Evolutionary conservation across 176 grass and related monocot species (phyloP).

Genomic region (Oropetium thomaeum): DNA sequence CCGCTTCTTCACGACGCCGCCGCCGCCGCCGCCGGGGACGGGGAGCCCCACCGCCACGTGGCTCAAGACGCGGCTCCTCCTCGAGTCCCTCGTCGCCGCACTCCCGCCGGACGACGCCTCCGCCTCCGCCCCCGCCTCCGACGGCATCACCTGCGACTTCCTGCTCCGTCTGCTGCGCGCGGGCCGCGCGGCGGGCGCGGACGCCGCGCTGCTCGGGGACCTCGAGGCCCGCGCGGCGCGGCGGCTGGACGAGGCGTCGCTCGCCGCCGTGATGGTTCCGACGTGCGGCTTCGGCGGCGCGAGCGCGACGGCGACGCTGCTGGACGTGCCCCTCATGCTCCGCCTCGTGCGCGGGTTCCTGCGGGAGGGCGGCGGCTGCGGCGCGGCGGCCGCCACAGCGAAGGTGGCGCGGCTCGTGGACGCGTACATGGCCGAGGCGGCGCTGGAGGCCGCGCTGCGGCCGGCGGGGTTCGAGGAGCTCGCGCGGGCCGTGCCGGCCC

Average conservation of each 20-base stretch:
- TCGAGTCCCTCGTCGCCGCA: slow-evolving; percentile 74
- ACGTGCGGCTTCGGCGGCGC: slow-evolving; percentile 41
- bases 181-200: slow-evolving; percentile 70
- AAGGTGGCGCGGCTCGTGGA: slow-evolving; percentile 81
- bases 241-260: slow-evolving; percentile 66
- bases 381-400: slow-evolving; percentile 47
- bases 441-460: slow-evolving; percentile 60
- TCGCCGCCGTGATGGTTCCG: slow-evolving; percentile 81
- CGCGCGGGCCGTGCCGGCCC: slow-evolving; percentile 53
- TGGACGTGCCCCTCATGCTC: slow-evolving; percentile 70
- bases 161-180: slow-evolving; percentile 62
- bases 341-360: slow-evolving; percentile 60
- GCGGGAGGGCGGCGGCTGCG: slow-evolving; percentile 24
- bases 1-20: slow-evolving; percentile 40
- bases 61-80: slow-evolving; percentile 75
- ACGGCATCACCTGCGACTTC: slow-evolving; percentile 67
- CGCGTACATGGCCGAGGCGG: slow-evolving; percentile 76
- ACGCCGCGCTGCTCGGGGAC: slow-evolving; percentile 42
- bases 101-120: slow-evolving; percentile 49
- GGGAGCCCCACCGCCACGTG: slow-evolving; percentile 82
- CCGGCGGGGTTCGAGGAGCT: slow-evolving; percentile 78
- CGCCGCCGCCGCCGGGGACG: slow-evolving; percentile 44
- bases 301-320: slow-evolving; percentile 46
- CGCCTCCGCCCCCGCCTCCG: too few species aligned
- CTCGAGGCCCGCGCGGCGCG: slow-evolving; percentile 72